Evolutionary conservation across 225 moss, liverwort and hornwort genomes (phyloP).

Genomic region (Polytrichum formosum): DNA sequence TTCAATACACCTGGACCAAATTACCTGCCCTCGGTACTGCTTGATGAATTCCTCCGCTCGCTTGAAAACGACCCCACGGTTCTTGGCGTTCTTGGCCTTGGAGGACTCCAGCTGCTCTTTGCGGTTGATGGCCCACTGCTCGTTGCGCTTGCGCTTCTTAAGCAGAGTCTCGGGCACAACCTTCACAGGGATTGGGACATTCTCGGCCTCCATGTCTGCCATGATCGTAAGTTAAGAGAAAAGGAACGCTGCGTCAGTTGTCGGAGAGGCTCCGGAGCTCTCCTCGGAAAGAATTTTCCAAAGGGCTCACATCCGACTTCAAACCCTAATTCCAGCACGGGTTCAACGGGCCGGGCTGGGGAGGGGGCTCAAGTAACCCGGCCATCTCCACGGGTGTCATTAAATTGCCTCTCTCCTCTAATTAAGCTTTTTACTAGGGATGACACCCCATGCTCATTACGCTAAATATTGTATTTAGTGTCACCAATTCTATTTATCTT

Average conservation of each 20-base stretch:
- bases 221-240: not conserved
- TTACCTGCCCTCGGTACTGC: slow-evolving; percentile 62
- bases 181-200: slow-evolving; percentile 11
- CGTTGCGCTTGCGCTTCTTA: slow-evolving; percentile 78
- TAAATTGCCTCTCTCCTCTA: no score
- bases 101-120: slow-evolving; percentile 45
- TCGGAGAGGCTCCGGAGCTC: not conserved
- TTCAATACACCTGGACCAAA: no score
- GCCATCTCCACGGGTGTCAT: no score
- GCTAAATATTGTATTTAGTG: no score
- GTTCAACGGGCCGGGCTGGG: not conserved
- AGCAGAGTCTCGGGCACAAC: slow-evolving; percentile 63
- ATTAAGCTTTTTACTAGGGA: no score
- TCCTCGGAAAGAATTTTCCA: no score
- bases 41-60: slow-evolving; percentile 67
- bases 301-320: not conserved
- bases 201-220: slow-evolving; percentile 9
- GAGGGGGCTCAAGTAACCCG: not conserved
- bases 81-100: slow-evolving; percentile 37
- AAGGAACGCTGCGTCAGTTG: not conserved
- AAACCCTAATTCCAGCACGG: slow-evolving; percentile 4
- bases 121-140: slow-evolving; percentile 63
- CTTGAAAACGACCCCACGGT: slow-evolving; percentile 60
- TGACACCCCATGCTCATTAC: no score
- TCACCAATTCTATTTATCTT: no score